Percentiles rank a stretch among this genome's conserved stretches.
Evolutionary conservation across 202 grass and related monocot genomes (phyloP).

Genomic region (Dendrocalamus latiflorus): DNA sequence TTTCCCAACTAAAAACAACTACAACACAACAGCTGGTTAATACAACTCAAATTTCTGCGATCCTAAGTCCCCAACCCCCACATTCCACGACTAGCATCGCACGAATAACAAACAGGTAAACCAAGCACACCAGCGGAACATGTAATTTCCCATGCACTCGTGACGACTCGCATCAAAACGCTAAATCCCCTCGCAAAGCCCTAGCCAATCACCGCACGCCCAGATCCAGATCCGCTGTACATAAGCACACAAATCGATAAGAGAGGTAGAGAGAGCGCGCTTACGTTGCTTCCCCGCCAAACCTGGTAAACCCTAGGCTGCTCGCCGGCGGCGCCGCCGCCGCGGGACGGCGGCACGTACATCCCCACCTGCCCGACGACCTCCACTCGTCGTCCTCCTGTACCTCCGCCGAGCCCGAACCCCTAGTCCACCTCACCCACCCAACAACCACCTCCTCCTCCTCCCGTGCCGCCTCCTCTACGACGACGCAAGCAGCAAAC

Average conservation of each 20-base stretch:
- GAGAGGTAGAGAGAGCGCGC: not conserved
- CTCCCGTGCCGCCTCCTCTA: not conserved
- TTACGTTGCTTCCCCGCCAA: slow-evolving; percentile 97
- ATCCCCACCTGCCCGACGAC: slow-evolving; percentile 25
- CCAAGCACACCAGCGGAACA: not conserved
- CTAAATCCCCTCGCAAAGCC: slow-evolving; percentile 11
- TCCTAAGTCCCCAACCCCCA: not conserved
- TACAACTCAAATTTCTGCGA: not conserved
- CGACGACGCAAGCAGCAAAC: not conserved
- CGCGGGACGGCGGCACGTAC: slow-evolving; percentile 62
- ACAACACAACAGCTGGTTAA: not conserved
- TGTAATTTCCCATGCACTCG: not conserved
- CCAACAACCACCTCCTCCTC: not conserved
- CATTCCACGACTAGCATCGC: not conserved
- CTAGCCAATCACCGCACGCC: not conserved
- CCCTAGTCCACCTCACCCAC: not conserved
- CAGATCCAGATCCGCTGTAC: slow-evolving; percentile 50
- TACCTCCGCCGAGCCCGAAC: not conserved
- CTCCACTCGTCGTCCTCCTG: not conserved
- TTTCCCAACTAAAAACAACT: not conserved
- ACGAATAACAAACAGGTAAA: not conserved
- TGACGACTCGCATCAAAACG: not conserved
- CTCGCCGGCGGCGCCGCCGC: slow-evolving; percentile 28
- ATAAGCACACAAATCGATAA: not conserved
- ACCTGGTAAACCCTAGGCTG: slow-evolving; percentile 84